These are phyloP conservation scores for Microcos paniculata DNA, from an alignment of 345 rosid genomes.

Conservation along the genomic window DNA sequence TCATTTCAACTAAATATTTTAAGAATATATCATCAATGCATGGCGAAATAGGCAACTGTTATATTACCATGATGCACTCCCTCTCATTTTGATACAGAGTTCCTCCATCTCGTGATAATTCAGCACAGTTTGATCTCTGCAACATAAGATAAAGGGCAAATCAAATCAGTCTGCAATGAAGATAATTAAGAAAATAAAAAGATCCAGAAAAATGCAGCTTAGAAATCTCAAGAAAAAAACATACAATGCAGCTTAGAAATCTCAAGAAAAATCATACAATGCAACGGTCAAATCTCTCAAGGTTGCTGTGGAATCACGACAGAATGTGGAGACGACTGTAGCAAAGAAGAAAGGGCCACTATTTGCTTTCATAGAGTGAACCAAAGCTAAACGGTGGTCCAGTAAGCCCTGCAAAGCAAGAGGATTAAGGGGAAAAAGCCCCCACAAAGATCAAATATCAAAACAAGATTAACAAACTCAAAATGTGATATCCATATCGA, in stretches of 20 bases:
- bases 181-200: not conserved
- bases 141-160: not conserved
- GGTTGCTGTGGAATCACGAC: conserved; percentile 7
- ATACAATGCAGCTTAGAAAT: too few relatives aligned
- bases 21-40: not conserved
- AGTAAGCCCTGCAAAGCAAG: conserved; percentile 20
- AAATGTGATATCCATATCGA: not conserved
- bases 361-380: conserved; percentile 10
- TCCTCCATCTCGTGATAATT: conserved; percentile 8
- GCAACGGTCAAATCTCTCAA: conserved; percentile 13
- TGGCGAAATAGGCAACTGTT: not conserved
- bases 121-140: conserved; percentile 16
- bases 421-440: not conserved
- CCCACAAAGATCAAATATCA: not conserved
- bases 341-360: conserved; percentile 16
- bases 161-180: not conserved
- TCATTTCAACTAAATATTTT: not conserved
- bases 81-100: conserved; percentile 22
- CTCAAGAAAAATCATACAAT: conserved; percentile 17
- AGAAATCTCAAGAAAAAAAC: not conserved
- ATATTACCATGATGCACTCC: conserved; percentile 19
- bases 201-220: not conserved
- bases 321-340: conserved; percentile 15
- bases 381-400: conserved; percentile 7
- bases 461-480: not conserved